Base-by-base conservation (phyloP, 495 filamentous ascomycete genomes). In the Hypoxylon lenormandii region DNA sequence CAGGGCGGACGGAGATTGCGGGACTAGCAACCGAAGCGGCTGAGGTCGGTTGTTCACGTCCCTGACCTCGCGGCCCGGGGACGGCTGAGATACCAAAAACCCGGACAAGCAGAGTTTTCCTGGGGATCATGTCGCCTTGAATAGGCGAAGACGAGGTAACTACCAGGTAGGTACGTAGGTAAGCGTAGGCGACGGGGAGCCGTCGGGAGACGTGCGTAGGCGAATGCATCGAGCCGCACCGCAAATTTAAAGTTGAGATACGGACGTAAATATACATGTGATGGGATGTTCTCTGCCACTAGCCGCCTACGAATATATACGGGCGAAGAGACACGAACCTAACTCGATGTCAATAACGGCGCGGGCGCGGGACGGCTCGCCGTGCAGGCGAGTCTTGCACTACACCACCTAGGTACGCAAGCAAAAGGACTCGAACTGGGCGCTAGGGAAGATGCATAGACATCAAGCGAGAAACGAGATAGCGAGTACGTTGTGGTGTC, bases 301-400 rank as follows among this genome's bases (percentile, higher is more conserved):
- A 66, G 53, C 68, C 68, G 68, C 30, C 16, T 3, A 11, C 6
- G 30, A 33, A 23, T 40, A n/a, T 37, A 52, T 5, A 54, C 56
- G 12, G 13, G 21, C 30, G 55, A 5, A 50, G 38, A 26, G 19
- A 22, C 47, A 21, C 37, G 10, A 28, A 33, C 30, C 30, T 33
- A 33, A 26, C 23, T 26, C 2, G 23, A 33, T 33, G 10, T 33
- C 30, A 33, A 50, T 33, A 46, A 48, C 30, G 51, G 11, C 55
- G 67, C 67, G 67, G n/a, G n/a, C 60, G 42, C 67, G 67, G 67
- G 13, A 65, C 67, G 67, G 67, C 67, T 65, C 67, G 67, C 30
- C 16, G 48, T 58, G 61, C 61, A 64, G 36, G 49, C 42, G 38
- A 38, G 22, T 50, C n/a, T 47, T 38, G 53, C 48, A 45, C 57